Evolutionary conservation across 2,329 filamentous ascomycete genomes (phyloP).

Genomic region (Cercospora berteroae): DNA sequence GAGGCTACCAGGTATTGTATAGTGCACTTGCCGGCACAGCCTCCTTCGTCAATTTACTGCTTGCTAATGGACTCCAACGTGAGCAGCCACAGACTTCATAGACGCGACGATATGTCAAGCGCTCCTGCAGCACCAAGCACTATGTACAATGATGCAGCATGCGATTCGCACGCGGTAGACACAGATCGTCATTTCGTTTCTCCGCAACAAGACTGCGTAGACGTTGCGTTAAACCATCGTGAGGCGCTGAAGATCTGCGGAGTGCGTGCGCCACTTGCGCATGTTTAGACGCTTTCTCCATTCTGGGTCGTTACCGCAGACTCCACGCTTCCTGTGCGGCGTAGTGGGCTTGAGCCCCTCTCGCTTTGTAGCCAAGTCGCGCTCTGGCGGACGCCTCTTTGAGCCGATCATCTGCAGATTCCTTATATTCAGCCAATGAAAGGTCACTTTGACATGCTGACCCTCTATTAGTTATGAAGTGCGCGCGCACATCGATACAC

Average conservation of each 20-base stretch:
- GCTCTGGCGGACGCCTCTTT: neutral
- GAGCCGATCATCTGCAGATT: conserved; percentile 4
- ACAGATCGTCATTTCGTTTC: neutral
- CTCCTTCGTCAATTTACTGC: neutral
- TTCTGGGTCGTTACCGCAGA: neutral
- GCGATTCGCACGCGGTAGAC: neutral
- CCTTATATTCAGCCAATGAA: neutral
- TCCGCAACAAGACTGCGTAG: neutral
- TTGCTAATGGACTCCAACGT: neutral
- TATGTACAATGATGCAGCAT: neutral
- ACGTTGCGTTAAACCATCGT: neutral
- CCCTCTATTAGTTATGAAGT: neutral
- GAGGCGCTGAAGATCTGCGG: neutral
- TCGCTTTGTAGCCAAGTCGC: neutral
- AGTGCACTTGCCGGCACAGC: neutral
- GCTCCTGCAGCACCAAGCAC: neutral
- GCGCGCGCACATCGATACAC: conserved; percentile 6
- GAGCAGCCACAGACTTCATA: neutral
- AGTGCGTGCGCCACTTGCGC: neutral
- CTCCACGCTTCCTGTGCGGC: neutral
- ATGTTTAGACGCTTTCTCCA: neutral
- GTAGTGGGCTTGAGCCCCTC: conserved; percentile 1
- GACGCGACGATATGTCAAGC: neutral
- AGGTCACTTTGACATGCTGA: neutral
- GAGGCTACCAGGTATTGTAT: neutral